Conservation (phyloP, 148 eudicot species). For the Rhododendron ovatum region DNA sequence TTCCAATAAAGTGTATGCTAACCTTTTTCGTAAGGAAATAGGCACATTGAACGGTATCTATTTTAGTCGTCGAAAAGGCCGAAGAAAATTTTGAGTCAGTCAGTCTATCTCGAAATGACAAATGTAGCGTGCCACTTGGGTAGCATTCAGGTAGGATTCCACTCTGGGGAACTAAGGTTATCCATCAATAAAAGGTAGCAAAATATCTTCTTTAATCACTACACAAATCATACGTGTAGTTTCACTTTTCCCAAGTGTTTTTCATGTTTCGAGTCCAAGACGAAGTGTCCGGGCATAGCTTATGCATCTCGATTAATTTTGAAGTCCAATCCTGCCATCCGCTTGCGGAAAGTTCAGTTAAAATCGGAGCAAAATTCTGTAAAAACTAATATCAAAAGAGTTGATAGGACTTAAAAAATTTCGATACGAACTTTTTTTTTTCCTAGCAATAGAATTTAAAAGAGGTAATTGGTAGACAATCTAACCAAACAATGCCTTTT, state of each 20-base stretch:
- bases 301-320: no score
- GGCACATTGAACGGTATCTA: neutral
- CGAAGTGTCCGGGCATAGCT: neutral
- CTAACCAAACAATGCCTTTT: neutral
- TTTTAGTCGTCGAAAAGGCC: neutral
- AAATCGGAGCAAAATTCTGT: no score
- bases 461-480: neutral
- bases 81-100: neutral
- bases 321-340: neutral
- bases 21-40: neutral
- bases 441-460: neutral
- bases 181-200: neutral
- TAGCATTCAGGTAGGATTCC: neutral
- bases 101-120: neutral
- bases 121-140: neutral
- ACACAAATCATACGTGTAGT: neutral
- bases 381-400: no score
- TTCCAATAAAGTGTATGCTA: neutral
- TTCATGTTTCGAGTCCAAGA: neutral
- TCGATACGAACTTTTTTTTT: neutral
- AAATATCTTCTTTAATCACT: neutral
- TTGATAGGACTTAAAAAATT: neutral
- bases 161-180: neutral
- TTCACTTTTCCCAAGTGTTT: neutral
- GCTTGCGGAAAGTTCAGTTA: no score